Evolutionary conservation across 345 rosid genomes (phyloP).

Genomic region (Barbarea vulgaris): DNA sequence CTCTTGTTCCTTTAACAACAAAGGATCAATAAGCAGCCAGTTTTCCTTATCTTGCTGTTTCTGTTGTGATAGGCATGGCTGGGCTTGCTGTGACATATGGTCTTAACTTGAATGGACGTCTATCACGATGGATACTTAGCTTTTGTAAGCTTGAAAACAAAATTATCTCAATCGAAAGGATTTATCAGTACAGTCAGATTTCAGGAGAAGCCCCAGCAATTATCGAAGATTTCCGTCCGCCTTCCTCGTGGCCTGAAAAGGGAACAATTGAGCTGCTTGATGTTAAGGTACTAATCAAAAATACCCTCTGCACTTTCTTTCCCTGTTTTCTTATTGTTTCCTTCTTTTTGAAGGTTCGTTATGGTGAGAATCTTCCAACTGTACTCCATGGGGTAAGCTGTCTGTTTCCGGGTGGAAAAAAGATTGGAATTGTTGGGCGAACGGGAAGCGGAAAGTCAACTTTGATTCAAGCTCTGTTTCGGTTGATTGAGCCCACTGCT

Average conservation of each 20-base stretch:
- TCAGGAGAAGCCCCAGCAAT: slow-evolving; percentile 72
- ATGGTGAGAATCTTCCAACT: slow-evolving; percentile 91
- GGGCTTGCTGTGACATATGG: slow-evolving; percentile 99
- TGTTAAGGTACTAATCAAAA: slow-evolving; percentile 63
- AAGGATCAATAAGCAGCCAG: not conserved
- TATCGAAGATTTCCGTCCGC: slow-evolving; percentile 69
- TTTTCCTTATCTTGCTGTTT: slow-evolving; percentile 29
- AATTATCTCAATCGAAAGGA: slow-evolving; percentile 95
- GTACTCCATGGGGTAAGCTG: slow-evolving; percentile 89
- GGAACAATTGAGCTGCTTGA: slow-evolving; percentile 82
- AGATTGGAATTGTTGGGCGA: slow-evolving; percentile 97
- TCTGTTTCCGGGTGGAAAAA: slow-evolving; percentile 90
- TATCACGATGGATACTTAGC: slow-evolving; percentile 99
- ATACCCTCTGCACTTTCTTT: not conserved
- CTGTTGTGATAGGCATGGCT: slow-evolving; percentile 81
- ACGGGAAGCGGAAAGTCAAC: slow-evolving; percentile 99
- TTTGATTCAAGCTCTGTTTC: slow-evolving; percentile 92
- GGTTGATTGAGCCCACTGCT: slow-evolving; percentile 83
- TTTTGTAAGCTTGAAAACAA: slow-evolving; percentile 99
- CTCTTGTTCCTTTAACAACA: not conserved
- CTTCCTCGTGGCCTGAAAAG: slow-evolving; percentile 84
- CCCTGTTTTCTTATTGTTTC: slow-evolving; percentile 19
- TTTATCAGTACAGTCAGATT: slow-evolving; percentile 93
- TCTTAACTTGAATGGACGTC: slow-evolving; percentile 92
- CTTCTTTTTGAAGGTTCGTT: slow-evolving; percentile 66